phyloP scores from a whole-genome alignment of 2,329 filamentous ascomycete genomes.

The Cladosporium colombiae region DNA sequence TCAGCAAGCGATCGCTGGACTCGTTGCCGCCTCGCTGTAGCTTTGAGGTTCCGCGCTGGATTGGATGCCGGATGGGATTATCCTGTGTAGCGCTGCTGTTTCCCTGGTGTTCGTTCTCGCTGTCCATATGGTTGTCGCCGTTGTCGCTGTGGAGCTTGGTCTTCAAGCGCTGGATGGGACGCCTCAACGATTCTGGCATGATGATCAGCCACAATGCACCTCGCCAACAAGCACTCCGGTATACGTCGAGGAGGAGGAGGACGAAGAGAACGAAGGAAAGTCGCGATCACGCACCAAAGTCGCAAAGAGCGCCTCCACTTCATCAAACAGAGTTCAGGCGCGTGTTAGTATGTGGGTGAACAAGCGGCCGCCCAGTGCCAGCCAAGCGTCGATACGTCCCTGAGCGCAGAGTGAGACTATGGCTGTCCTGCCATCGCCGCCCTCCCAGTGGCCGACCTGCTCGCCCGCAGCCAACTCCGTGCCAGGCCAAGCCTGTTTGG shows the following conservation, averaged over 20 bases:
- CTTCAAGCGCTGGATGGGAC: not conserved
- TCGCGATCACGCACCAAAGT: constrained; percentile 4
- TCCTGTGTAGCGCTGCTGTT: not conserved
- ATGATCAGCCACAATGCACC: not conserved
- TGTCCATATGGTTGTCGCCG: not conserved
- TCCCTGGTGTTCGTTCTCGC: not conserved
- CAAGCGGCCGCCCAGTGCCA: not conserved
- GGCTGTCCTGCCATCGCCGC: not conserved
- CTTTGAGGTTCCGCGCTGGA: constrained; percentile 12
- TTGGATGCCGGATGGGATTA: constrained; percentile 11
- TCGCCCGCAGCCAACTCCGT: not conserved
- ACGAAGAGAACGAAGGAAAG: not conserved
- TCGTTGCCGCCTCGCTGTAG: constrained; percentile 11
- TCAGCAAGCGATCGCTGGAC: not conserved
- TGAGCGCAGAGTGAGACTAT: not conserved
- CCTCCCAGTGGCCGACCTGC: not conserved
- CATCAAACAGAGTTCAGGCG: not conserved
- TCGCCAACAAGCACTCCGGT: not conserved
- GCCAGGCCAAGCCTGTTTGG: not conserved
- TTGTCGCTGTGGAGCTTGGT: not conserved
- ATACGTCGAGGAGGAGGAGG: not conserved
- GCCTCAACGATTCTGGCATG: constrained; percentile 8
- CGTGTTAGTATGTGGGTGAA: not conserved
- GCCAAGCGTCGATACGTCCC: not conserved
- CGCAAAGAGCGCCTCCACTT: not conserved